Evolutionary conservation across 768 basidiomycete genomes (phyloP).

Genomic region (Mycena metata): DNA sequence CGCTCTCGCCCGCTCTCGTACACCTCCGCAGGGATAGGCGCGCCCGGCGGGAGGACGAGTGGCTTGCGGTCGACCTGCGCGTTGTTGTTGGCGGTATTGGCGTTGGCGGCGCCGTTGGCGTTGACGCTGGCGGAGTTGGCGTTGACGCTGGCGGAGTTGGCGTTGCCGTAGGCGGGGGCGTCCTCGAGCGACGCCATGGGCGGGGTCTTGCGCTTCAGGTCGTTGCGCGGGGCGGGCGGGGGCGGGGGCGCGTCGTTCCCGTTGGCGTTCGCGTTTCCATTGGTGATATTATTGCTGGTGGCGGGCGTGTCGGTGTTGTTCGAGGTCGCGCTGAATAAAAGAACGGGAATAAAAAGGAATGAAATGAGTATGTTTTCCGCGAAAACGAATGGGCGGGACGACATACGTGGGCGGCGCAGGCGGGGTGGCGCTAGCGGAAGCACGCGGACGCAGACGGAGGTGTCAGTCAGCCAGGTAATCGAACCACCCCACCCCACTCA

Average conservation of each 20-base stretch:
- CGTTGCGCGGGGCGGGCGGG: background rate
- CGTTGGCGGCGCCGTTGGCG: conserved; percentile 5
- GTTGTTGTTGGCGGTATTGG: no score
- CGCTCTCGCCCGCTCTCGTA: conserved; percentile 76
- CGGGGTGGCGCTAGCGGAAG: conserved; percentile 28
- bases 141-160: no score
- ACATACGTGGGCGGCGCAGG: conserved; percentile 29
- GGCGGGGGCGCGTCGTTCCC: background rate
- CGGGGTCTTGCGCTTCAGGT: conserved; percentile 35
- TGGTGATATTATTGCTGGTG: background rate
- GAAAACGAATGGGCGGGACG: conserved; percentile 10
- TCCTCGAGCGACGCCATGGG: conserved; percentile 4
- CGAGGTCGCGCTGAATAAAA: background rate
- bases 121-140: no score
- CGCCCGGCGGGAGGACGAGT: conserved; percentile 33
- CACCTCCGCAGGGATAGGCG: conserved; percentile 28
- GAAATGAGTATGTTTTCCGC: conserved; percentile 23
- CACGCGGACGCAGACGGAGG: background rate
- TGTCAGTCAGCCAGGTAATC: conserved; percentile 20
- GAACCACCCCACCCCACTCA: background rate
- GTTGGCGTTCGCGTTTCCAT: background rate
- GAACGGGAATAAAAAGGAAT: no score
- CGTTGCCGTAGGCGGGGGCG: background rate
- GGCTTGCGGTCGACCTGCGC: conserved; percentile 29
- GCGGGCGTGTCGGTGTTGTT: background rate